Conservation (phyloP, 441 rosid species). For the Adansonia gregorii region DNA sequence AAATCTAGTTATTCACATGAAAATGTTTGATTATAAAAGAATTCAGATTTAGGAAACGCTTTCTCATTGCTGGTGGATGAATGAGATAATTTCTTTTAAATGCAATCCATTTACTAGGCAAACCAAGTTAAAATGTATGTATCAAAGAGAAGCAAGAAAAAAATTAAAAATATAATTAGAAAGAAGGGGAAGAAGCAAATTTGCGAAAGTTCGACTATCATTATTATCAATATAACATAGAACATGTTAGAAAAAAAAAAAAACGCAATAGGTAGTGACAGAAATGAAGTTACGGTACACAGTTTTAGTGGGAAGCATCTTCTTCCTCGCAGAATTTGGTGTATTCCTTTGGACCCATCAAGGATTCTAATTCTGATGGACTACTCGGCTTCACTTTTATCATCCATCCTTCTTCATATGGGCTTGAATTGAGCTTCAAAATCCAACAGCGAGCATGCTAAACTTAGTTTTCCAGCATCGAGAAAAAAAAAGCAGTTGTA, state of each 20-base stretch:
- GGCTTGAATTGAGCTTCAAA: conserved; percentile 78
- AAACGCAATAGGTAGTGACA: not conserved
- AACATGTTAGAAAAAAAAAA: not conserved
- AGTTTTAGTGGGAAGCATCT: conserved; percentile 77
- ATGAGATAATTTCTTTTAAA: too few species aligned
- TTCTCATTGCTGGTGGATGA: too few species aligned
- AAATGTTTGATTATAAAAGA: not conserved
- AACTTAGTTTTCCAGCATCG: too few species aligned
- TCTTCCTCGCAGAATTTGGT: conserved; percentile 93
- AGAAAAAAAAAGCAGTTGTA: too few species aligned
- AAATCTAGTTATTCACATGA: too few species aligned
- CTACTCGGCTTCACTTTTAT: conserved; percentile 89
- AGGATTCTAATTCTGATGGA: conserved; percentile 69
- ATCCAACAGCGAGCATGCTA: too few species aligned
- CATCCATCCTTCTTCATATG: conserved; percentile 95
- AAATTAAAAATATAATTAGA: not conserved
- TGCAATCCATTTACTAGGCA: too few species aligned
- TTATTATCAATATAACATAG: not conserved
- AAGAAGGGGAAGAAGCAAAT: not conserved
- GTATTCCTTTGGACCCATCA: conserved; percentile 80
- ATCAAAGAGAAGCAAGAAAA: not conserved
- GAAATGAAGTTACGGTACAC: not conserved
- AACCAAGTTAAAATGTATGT: not conserved
- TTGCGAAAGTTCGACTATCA: not conserved
- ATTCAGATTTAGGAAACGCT: too few species aligned